A percentile compares a stretch with the other conserved stretches of the same genome.
Evolutionary conservation across 345 rosid genomes (phyloP).

Genomic region (Balakata baccata): DNA sequence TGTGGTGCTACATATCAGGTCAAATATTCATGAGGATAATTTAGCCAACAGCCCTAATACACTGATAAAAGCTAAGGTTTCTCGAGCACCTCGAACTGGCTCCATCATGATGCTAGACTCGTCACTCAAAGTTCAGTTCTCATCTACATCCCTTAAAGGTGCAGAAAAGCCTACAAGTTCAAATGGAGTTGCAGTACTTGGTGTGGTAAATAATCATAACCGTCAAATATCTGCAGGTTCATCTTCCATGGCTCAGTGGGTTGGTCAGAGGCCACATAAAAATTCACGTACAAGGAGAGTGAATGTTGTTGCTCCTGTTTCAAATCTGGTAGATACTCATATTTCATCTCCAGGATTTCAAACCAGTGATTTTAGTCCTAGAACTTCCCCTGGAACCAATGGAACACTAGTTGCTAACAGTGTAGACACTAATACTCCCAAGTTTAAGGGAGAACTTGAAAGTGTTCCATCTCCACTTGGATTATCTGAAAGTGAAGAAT

Average conservation of each 20-base stretch:
- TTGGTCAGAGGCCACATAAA: slow-evolving; percentile 85
- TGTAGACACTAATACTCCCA: slow-evolving; percentile 43
- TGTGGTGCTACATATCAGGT: slow-evolving; percentile 41
- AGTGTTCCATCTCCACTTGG: slow-evolving; percentile 63
- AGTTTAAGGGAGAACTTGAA: slow-evolving; percentile 56
- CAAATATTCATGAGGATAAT: slow-evolving; percentile 52
- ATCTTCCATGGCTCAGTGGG: slow-evolving; percentile 88
- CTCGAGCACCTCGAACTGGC: slow-evolving; percentile 67
- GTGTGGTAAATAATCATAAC: slow-evolving; percentile 42
- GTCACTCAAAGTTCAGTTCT: slow-evolving; percentile 50
- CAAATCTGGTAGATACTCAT: slow-evolving; percentile 54
- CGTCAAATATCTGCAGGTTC: slow-evolving; percentile 47
- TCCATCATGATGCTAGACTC: slow-evolving; percentile 63
- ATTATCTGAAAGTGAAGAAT: slow-evolving; percentile 82
- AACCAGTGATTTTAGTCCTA: slow-evolving; percentile 54
- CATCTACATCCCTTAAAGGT: slow-evolving; percentile 60
- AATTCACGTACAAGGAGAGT: slow-evolving; percentile 83
- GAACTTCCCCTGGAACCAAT: slow-evolving; percentile 48
- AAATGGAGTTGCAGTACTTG: slow-evolving; percentile 37
- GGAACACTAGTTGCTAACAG: slow-evolving; percentile 42
- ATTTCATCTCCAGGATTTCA: slow-evolving; percentile 52
- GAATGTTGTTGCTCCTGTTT: slow-evolving; percentile 62
- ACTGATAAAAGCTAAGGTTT: slow-evolving; percentile 56
- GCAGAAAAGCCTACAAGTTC: slow-evolving; percentile 46
- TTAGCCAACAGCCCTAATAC: slow-evolving; percentile 52